These are phyloP conservation scores for Hypoxylon rickii DNA, from an alignment of 495 filamentous ascomycete species.

Conservation along the genomic window DNA sequence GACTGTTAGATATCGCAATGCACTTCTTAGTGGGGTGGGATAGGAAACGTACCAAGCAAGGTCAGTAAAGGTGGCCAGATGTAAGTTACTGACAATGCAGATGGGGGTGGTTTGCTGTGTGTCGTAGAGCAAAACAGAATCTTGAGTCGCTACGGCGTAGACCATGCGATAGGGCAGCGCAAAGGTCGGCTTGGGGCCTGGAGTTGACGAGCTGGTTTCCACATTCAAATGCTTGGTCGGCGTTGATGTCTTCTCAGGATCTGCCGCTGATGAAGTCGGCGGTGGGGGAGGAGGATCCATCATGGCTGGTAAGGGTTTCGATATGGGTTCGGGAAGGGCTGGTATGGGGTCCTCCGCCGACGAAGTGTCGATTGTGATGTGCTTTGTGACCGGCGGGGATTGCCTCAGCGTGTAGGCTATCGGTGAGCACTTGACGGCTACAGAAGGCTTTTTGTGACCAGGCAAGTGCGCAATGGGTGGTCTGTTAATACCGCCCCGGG, in stretches of 20 bases:
- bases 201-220: constrained; percentile 55
- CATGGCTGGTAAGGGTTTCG: constrained; percentile 60
- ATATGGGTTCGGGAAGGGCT: constrained; percentile 79
- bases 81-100: constrained; percentile 91
- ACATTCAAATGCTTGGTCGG: constrained; percentile 50
- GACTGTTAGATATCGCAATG: constrained; percentile 34
- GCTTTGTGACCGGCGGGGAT: constrained; percentile 68
- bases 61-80: constrained; percentile 97
- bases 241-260: constrained; percentile 52
- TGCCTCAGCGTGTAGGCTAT: constrained; percentile 82
- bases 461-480: constrained; percentile 97
- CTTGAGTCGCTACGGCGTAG: constrained; percentile 96
- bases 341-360: constrained; percentile 82
- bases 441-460: constrained; percentile 97
- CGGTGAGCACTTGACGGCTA: constrained; percentile 93
- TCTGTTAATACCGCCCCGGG: constrained; percentile 93
- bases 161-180: constrained; percentile 88
- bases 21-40: neutral
- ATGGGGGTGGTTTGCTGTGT: constrained; percentile 95
- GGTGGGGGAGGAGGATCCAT: constrained; percentile 85
- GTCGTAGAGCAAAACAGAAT: constrained; percentile 94
- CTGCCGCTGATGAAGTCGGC: constrained; percentile 55
- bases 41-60: constrained; percentile 75
- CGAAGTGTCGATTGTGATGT: constrained; percentile 93
- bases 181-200: constrained; percentile 72